A percentile compares a stretch with the other conserved stretches of the same genome.
These are phyloP conservation scores for Vitis amurensis DNA, from an alignment of 164 flowering plant species.

Conservation along the genomic window DNA sequence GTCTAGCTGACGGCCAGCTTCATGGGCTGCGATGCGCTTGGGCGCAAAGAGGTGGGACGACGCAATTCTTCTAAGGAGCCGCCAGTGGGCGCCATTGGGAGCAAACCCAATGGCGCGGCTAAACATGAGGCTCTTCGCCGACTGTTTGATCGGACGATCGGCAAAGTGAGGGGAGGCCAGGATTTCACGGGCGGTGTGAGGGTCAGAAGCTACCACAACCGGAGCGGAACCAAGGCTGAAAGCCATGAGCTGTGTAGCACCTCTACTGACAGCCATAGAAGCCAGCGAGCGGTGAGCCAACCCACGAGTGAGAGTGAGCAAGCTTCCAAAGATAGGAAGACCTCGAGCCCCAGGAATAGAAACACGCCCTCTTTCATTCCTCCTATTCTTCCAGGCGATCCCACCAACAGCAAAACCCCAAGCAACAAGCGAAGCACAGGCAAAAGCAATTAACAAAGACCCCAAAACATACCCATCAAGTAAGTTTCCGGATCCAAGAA, in stretches of 20 bases:
- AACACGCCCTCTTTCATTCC: slow-evolving; percentile 35
- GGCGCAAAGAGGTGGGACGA: slow-evolving; percentile 65
- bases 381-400: slow-evolving; percentile 60
- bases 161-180: slow-evolving; percentile 59
- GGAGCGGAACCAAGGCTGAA: slow-evolving; percentile 68
- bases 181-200: slow-evolving; percentile 56
- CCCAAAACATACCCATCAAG: slow-evolving; percentile 27
- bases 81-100: slow-evolving; percentile 72
- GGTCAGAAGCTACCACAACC: slow-evolving; percentile 56
- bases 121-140: slow-evolving; percentile 68
- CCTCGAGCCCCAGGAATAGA: slow-evolving; percentile 65
- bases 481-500: slow-evolving; percentile 33
- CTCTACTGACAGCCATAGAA: slow-evolving; percentile 29
- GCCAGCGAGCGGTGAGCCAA: slow-evolving; percentile 64
- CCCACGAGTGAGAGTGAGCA: slow-evolving; percentile 43
- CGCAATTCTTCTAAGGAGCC: slow-evolving; percentile 59
- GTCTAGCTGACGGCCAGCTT: slow-evolving; percentile 38
- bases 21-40: slow-evolving; percentile 49
- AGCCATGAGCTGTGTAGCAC: slow-evolving; percentile 58
- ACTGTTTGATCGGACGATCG: slow-evolving; percentile 72
- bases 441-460: slow-evolving; percentile 13
- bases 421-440: slow-evolving; percentile 28
- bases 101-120: slow-evolving; percentile 83
- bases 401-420: slow-evolving; percentile 65
- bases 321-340: slow-evolving; percentile 60